Base-by-base conservation (phyloP, 345 rosid species). In the Eucalyptus erythrocorys region DNA sequence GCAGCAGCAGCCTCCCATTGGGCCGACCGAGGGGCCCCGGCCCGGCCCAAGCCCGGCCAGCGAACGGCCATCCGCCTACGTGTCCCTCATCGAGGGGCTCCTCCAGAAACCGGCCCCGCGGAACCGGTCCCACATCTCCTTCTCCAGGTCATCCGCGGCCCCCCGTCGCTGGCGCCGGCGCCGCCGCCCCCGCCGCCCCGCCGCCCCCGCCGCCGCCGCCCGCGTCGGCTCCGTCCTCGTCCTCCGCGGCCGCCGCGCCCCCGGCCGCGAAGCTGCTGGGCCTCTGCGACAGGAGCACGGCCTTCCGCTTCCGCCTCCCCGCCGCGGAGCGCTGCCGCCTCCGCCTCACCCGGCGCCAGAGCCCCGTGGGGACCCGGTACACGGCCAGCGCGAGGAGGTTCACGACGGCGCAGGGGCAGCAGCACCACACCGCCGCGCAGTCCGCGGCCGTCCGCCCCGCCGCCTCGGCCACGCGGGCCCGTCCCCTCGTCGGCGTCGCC, bases 381-480 rank as follows among this genome's bases (percentile, higher is more conserved):
- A 96, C 94, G 6, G 94, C 96, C 88, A 96, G 87, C 19, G 93
- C 92, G 51, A 94, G 88, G 27, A 96, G 48, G 87, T 96, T 94
- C 95, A 94, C 90, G 68, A 95, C 92, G 68, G 93, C 87, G 87
- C 93, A 94, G 1, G 98, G 98, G 22, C 93, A 93, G 89, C 97
- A 96, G 87, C 99, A 96, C 88, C 95, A 94, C 15, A 95, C 92
- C 45, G 95, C 97, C 85, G 95, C 92, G 64, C 95, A 94, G 84
- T 94, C 98, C 59, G 99, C 99, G 82, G 97, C 91, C 45, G 96
- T 91, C 47, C 94, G 92, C 45, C 99, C 98, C 4, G 93, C 95
- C n/a, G 93, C 89, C 88, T 94, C 98, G 19, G 94, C 95, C 3
- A 91, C 71, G 55, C 91, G 91, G 87, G 50, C 42, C 85, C 71